These are phyloP conservation scores for Aspergillus alliaceus DNA, from an alignment of 2,329 filamentous ascomycete species.

Conservation along the genomic window DNA sequence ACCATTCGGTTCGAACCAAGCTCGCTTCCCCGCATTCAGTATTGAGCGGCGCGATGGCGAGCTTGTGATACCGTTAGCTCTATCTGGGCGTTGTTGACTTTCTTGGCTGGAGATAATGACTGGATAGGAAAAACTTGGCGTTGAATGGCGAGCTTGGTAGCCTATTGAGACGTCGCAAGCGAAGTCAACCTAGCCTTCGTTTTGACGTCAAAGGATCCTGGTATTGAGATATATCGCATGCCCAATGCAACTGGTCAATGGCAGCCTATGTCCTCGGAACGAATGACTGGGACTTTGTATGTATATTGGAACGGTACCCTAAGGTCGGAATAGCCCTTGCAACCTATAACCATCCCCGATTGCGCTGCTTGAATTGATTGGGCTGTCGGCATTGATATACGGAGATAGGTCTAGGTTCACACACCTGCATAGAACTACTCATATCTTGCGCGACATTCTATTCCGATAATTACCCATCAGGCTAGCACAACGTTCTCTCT, in stretches of 20 bases:
- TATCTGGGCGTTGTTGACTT: constrained; percentile 10
- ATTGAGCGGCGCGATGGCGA: neutral
- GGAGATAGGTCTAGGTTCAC: neutral
- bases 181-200: neutral
- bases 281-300: neutral
- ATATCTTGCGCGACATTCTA: neutral
- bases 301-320: no score
- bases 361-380: neutral
- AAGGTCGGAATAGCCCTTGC: neutral
- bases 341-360: neutral
- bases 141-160: neutral
- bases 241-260: neutral
- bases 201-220: neutral
- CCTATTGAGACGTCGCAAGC: neutral
- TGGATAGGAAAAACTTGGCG: neutral
- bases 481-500: neutral
- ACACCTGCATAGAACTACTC: neutral
- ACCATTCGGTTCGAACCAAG: neutral
- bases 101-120: constrained; percentile 8
- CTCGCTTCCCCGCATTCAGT: neutral
- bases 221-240: neutral
- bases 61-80: constrained; percentile 1
- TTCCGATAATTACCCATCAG: neutral
- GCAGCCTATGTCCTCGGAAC: neutral
- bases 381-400: neutral